These are phyloP conservation scores for Pyricularia sp. DNA, from an alignment of 2,329 filamentous ascomycete species.

Conservation along the genomic window DNA sequence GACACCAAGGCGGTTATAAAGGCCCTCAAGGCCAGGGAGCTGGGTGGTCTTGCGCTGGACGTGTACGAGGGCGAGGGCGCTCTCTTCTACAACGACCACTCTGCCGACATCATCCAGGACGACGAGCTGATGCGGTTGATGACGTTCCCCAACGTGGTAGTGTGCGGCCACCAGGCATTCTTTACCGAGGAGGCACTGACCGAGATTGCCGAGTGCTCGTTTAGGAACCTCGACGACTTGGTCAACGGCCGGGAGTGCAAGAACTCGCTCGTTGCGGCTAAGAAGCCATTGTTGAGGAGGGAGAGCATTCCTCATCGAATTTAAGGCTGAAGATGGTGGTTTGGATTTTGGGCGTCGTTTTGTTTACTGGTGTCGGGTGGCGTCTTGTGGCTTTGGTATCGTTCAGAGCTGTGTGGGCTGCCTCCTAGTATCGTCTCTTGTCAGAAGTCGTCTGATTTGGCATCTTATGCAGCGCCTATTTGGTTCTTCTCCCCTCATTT, in stretches of 20 bases:
- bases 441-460: not conserved
- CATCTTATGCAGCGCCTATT: not conserved
- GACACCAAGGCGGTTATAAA: slow-evolving; percentile 50
- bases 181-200: slow-evolving; percentile 56
- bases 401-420: not conserved
- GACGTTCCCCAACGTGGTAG: slow-evolving; percentile 58
- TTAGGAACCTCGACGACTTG: slow-evolving; percentile 45
- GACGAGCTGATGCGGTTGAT: slow-evolving; percentile 56
- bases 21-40: slow-evolving; percentile 48
- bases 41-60: slow-evolving; percentile 56
- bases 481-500: not conserved
- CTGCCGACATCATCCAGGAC: slow-evolving; percentile 55
- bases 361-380: not conserved
- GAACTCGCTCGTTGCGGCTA: slow-evolving; percentile 24
- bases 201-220: slow-evolving; percentile 52
- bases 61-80: slow-evolving; percentile 59
- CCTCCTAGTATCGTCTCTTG: not conserved
- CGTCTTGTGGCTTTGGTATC: not conserved
- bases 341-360: not conserved
- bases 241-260: slow-evolving; percentile 21
- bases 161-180: slow-evolving; percentile 62
- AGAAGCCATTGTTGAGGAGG: slow-evolving; percentile 13
- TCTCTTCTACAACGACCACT: slow-evolving; percentile 58
- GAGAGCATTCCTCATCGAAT: slow-evolving; percentile 25
- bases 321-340: slow-evolving; percentile 7